Evolutionary conservation across 1,139 yeast genomes (phyloP), one percentile per base, ranked within the genome.

Genomic region (Debaryomyces nepalensis): DNA sequence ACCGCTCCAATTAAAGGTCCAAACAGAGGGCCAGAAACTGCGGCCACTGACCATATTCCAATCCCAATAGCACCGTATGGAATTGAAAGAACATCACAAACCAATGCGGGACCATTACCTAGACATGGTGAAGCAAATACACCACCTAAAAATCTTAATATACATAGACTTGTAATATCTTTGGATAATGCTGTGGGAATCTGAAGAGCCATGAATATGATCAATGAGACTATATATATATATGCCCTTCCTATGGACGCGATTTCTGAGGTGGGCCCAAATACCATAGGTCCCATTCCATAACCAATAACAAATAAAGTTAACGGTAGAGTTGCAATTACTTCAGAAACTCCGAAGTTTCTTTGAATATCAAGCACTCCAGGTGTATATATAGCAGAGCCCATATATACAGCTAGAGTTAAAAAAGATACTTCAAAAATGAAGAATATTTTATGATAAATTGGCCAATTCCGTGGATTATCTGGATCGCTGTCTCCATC

Each of bases 371-470:
- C 52, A 5, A 58, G 58, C 18, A 66, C 45, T 11, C 83, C 84
- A 0, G 87, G 85, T 0, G 86, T 75, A 51, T 77, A 80, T 19
- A 81, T 75, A 1, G 87, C 81, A 0, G 86, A 71, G 4, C 81
- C 84, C 73, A 80, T 77, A 52, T 82, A 82, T 3, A 80, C 81
- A 4, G 77, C 66, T 3, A 70, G 59, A 1, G 86, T 79, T 43
- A 82, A 63, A 27, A 77, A 43, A 37, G 73, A 68, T 22, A 78
- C 64, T 44, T 72, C 63, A 5, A 70, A 12, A 1, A 72, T 59
- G 32, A 78, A 66, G 16, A 75, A 40, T 0, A 61, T 39, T 53
- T 77, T 79, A 35, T 63, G 61, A 8, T 43, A 27, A 1, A 55
- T 20, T 0, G 80, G 65, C 84, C 86, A 82, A 55, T 82, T 82